Conservation (phyloP, 2,329 filamentous ascomycete species). For the Lasiodiplodia citricola region DNA sequence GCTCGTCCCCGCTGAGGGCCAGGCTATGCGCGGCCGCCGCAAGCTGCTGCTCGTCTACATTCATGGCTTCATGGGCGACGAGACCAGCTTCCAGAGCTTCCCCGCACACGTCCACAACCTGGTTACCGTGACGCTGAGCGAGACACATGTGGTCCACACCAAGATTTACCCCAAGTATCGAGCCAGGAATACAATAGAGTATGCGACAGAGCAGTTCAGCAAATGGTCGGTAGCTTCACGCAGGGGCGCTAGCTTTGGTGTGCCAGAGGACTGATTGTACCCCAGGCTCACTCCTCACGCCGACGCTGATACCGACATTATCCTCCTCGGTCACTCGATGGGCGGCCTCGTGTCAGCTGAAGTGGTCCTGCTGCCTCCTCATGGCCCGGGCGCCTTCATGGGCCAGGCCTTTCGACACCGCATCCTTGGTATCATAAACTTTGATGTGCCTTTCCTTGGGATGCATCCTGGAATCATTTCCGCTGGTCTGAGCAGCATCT, state of each 20-base stretch:
- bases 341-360: conserved; percentile 84
- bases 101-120: conserved; percentile 84
- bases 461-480: conserved; percentile 86
- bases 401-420: conserved; percentile 66
- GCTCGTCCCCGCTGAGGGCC: conserved; percentile 44
- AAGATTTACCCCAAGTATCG: conserved; percentile 85
- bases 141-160: conserved; percentile 81
- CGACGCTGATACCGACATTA: conserved; percentile 73
- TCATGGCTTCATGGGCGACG: conserved; percentile 89
- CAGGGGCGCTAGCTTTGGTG: conserved; percentile 31
- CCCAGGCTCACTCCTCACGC: conserved; percentile 76
- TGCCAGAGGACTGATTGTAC: conserved; percentile 12
- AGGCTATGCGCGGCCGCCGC: conserved; percentile 46
- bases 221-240: conserved; percentile 59
- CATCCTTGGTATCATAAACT: conserved; percentile 79
- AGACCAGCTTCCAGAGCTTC: conserved; percentile 85
- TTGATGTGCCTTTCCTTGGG: conserved; percentile 86
- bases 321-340: conserved; percentile 89
- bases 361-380: conserved; percentile 65
- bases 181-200: conserved; percentile 72
- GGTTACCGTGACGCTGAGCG: conserved; percentile 67
- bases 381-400: conserved; percentile 30
- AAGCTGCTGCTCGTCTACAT: conserved; percentile 80
- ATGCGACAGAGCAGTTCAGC: conserved; percentile 83
- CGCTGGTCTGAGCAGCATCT: conserved; percentile 81